phyloP scores from a whole-genome alignment of 495 filamentous ascomycete genomes.

The Rostrohypoxylon terebratum region DNA sequence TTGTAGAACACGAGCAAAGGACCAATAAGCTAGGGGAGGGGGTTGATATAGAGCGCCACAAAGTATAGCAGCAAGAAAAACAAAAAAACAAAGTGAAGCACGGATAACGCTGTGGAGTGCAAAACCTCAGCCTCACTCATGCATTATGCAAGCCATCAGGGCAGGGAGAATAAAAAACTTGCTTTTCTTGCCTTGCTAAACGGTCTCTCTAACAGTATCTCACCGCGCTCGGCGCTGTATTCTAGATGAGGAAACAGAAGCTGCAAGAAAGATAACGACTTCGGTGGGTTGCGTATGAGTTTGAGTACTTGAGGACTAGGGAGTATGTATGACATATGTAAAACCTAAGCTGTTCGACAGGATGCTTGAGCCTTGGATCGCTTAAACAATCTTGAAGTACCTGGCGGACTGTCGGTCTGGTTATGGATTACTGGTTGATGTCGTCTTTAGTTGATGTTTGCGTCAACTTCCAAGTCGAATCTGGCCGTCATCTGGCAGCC shows the following conservation, averaged over 20 bases:
- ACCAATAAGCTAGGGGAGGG: slow-evolving; percentile 1
- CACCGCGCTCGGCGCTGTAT: neutral
- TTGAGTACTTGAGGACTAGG: no score
- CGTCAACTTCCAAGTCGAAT: slow-evolving; percentile 2
- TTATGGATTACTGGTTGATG: neutral
- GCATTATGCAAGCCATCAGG: slow-evolving; percentile 34
- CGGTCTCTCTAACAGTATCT: neutral
- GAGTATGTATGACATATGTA: slow-evolving; percentile 6
- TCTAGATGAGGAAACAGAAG: slow-evolving; percentile 9
- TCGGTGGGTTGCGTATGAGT: neutral
- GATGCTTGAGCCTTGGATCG: neutral
- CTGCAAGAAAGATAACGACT: neutral
- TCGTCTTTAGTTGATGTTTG: neutral
- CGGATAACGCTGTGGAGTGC: slow-evolving; percentile 25
- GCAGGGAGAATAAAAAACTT: slow-evolving; percentile 2
- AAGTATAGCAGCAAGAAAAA: neutral
- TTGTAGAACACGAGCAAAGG: slow-evolving; percentile 26
- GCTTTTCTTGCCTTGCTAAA: neutral
- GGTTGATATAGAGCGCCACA: slow-evolving; percentile 8
- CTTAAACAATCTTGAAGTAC: neutral
- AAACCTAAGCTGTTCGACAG: neutral
- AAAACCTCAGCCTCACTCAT: slow-evolving; percentile 35
- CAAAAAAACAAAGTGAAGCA: slow-evolving; percentile 1
- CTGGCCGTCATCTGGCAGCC: neutral
- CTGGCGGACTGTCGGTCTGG: neutral